These are phyloP conservation scores for Quercus phellos DNA, from an alignment of 331 rosid genomes.

Conservation along the genomic window DNA sequence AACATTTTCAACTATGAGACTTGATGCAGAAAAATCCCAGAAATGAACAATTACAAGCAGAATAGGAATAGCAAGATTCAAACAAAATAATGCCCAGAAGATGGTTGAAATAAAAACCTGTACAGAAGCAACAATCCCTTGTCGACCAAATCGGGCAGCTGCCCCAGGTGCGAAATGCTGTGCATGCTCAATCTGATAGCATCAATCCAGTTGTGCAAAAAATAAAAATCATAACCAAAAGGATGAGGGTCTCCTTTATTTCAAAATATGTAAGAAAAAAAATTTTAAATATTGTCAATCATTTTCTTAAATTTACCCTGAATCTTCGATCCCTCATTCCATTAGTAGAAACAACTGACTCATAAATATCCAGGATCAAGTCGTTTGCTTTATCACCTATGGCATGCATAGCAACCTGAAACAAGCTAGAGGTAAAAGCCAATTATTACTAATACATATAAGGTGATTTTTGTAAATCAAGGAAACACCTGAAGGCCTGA, in stretches of 20 bases:
- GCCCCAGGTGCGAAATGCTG: constrained; percentile 66
- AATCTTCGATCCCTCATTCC: constrained; percentile 73
- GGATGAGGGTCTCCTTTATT: not conserved
- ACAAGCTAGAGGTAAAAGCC: constrained; percentile 16
- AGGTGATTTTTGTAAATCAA: not conserved
- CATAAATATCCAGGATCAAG: constrained; percentile 57
- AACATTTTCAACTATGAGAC: not conserved
- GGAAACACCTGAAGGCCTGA: constrained; percentile 62
- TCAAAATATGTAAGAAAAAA: not conserved
- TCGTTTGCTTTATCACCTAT: constrained; percentile 81
- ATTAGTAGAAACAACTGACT: constrained; percentile 44
- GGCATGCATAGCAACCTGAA: constrained; percentile 86
- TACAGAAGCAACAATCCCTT: constrained; percentile 59
- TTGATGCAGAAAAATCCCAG: not conserved
- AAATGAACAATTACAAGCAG: not conserved
- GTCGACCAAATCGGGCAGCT: constrained; percentile 51
- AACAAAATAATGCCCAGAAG: not conserved
- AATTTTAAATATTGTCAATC: not conserved
- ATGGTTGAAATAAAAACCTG: constrained; percentile 41
- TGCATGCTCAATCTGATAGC: constrained; percentile 77
- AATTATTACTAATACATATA: not conserved
- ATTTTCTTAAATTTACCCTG: constrained; percentile 43
- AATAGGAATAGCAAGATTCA: not conserved
- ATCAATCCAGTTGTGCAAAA: constrained; percentile 17
- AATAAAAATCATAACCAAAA: constrained; percentile 2